Evolutionary conservation across 164 flowering plant genomes (phyloP).

Genomic region (Dillenia suffruticosa): DNA sequence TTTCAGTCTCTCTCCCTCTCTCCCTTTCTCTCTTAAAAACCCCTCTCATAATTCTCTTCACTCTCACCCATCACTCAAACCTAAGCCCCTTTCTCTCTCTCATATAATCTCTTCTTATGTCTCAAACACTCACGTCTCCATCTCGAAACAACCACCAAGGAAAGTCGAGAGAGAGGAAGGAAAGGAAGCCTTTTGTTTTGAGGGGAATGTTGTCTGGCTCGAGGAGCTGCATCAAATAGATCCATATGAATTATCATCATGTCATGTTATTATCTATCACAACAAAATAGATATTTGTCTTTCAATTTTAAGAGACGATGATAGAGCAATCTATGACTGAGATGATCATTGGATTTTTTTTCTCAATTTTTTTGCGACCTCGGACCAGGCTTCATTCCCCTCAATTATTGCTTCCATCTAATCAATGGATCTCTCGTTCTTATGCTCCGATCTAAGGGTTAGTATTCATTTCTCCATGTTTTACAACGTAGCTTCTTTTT

Average conservation of each 20-base stretch:
- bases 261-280: too few relatives aligned
- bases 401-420: constrained; percentile 32
- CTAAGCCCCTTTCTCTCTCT: constrained; percentile 8
- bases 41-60: constrained; percentile 15
- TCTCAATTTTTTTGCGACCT: constrained; percentile 23
- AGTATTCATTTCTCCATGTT: background rate
- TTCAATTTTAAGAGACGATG: background rate
- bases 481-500: background rate
- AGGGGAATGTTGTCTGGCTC: constrained; percentile 90
- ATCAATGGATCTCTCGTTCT: background rate
- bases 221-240: constrained; percentile 40
- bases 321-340: background rate
- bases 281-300: background rate
- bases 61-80: constrained; percentile 11
- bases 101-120: too few relatives aligned
- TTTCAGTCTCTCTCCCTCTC: constrained; percentile 22
- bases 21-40: constrained; percentile 11
- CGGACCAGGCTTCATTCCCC: constrained; percentile 94
- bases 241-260: background rate
- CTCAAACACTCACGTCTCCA: too few relatives aligned
- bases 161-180: constrained; percentile 9
- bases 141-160: background rate
- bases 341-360: constrained; percentile 1
- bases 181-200: constrained; percentile 42
- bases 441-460: constrained; percentile 9